Evolutionary conservation across 2,329 filamentous ascomycete genomes (phyloP).

Genomic region (Blastomyces percursus): DNA sequence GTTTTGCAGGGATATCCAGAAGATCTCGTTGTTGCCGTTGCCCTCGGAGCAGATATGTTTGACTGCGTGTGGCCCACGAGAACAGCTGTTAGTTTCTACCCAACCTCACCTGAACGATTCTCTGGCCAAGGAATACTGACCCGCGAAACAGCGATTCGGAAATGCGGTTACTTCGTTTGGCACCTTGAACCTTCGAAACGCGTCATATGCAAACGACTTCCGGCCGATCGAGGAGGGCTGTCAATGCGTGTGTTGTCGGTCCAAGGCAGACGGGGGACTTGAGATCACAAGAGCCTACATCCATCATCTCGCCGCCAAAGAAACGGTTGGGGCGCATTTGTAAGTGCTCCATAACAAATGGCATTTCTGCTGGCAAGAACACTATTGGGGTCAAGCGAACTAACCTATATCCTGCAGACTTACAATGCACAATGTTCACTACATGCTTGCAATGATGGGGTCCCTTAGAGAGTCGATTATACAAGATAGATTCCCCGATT

Average conservation of each 20-base stretch:
- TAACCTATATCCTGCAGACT: constrained; percentile 40
- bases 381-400: background rate
- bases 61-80: constrained; percentile 98
- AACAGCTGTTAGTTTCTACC: constrained; percentile 54
- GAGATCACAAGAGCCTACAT: constrained; percentile 82
- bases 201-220: constrained; percentile 67
- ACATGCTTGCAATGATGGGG: constrained; percentile 75
- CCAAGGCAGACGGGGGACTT: constrained; percentile 55
- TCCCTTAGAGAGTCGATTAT: constrained; percentile 65
- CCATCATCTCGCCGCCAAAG: constrained; percentile 83
- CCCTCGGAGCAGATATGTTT: constrained; percentile 96
- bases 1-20: constrained; percentile 67
- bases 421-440: constrained; percentile 93
- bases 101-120: background rate
- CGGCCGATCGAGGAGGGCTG: constrained; percentile 73
- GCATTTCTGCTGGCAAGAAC: background rate
- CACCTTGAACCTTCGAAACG: constrained; percentile 72
- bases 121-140: background rate
- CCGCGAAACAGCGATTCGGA: constrained; percentile 57
- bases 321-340: constrained; percentile 78
- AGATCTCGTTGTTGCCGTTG: constrained; percentile 85
- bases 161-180: constrained; percentile 78
- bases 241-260: constrained; percentile 64
- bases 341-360: constrained; percentile 20
- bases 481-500: constrained; percentile 67